Conservation (phyloP, 2,329 filamentous ascomycete species). For the Aspergillus sp. region DNA sequence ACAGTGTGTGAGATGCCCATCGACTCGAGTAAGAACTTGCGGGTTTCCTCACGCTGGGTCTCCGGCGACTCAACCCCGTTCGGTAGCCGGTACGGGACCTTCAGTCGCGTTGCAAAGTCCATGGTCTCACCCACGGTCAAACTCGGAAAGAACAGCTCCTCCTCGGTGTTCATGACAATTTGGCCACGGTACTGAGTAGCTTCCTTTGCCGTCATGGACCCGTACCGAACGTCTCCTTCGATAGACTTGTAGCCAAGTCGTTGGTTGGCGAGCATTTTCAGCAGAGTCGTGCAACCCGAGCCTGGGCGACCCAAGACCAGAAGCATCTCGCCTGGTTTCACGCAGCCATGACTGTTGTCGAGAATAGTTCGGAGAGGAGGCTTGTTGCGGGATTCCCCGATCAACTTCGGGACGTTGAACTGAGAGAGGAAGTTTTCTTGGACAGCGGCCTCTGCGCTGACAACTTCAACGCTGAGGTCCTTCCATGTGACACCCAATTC, state of each 20-base stretch:
- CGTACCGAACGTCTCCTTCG: slow-evolving; percentile 60
- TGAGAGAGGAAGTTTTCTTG: slow-evolving; percentile 65
- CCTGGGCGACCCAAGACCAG: slow-evolving; percentile 69
- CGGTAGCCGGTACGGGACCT: slow-evolving; percentile 53
- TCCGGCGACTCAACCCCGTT: slow-evolving; percentile 44
- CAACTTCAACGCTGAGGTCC: slow-evolving; percentile 62
- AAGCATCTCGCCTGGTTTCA: slow-evolving; percentile 72
- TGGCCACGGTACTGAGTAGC: slow-evolving; percentile 54
- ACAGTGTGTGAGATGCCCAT: slow-evolving; percentile 60
- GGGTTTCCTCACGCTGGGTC: slow-evolving; percentile 49
- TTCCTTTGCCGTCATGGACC: slow-evolving; percentile 44
- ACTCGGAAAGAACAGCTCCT: slow-evolving; percentile 53
- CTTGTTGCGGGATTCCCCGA: slow-evolving; percentile 55
- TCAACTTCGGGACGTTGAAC: slow-evolving; percentile 55
- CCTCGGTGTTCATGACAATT: slow-evolving; percentile 58
- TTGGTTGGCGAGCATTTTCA: slow-evolving; percentile 69
- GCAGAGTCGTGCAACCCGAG: slow-evolving; percentile 68
- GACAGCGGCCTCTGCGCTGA: slow-evolving; percentile 61
- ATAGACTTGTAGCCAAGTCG: slow-evolving; percentile 59
- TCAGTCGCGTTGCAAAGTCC: slow-evolving; percentile 58
- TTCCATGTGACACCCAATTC: slow-evolving; percentile 66
- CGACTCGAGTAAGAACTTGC: slow-evolving; percentile 58
- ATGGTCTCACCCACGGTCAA: slow-evolving; percentile 54
- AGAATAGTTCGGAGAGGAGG: slow-evolving; percentile 65
- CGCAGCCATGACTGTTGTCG: slow-evolving; percentile 64